Conservation (phyloP, 257 asterid genomes). For the Solanum acaule region DNA sequence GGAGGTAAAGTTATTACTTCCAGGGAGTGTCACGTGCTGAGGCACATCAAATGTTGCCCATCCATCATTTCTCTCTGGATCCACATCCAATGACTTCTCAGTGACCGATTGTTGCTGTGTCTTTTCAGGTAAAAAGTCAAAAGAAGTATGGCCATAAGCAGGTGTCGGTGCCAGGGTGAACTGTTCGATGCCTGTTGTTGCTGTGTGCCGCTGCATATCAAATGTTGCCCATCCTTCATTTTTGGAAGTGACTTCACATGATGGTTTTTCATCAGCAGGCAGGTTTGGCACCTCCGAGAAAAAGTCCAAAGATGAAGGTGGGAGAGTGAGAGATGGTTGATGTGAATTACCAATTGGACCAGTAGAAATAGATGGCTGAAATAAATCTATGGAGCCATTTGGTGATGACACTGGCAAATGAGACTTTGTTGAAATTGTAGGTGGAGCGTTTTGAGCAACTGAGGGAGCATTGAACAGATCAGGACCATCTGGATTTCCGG, state of each 20-base stretch:
- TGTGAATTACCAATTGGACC: conserved; percentile 25
- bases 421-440: conserved; percentile 25
- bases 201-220: conserved; percentile 31
- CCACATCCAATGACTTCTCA: background rate
- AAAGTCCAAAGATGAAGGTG: conserved; percentile 35
- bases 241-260: conserved; percentile 6
- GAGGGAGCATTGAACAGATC: conserved; percentile 44
- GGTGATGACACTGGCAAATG: conserved; percentile 27
- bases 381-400: conserved; percentile 21
- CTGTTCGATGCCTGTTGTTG: conserved; percentile 20
- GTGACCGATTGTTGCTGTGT: background rate
- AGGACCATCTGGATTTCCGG: conserved; percentile 21
- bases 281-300: conserved; percentile 33
- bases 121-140: conserved; percentile 11
- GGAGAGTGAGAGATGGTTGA: conserved; percentile 26
- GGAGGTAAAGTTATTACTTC: background rate
- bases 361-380: conserved; percentile 32
- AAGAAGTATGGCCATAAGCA: conserved; percentile 32
- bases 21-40: background rate
- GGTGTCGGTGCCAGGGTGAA: conserved; percentile 20
- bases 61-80: conserved; percentile 4
- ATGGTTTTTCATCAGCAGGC: conserved; percentile 11
- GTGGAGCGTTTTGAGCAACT: conserved; percentile 21
- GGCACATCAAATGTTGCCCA: conserved; percentile 9
- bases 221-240: conserved; percentile 51